Percentiles rank a stretch among this genome's conserved stretches.
Evolutionary conservation across 345 rosid species (phyloP).

Genomic region (Isatis tinctoria): DNA sequence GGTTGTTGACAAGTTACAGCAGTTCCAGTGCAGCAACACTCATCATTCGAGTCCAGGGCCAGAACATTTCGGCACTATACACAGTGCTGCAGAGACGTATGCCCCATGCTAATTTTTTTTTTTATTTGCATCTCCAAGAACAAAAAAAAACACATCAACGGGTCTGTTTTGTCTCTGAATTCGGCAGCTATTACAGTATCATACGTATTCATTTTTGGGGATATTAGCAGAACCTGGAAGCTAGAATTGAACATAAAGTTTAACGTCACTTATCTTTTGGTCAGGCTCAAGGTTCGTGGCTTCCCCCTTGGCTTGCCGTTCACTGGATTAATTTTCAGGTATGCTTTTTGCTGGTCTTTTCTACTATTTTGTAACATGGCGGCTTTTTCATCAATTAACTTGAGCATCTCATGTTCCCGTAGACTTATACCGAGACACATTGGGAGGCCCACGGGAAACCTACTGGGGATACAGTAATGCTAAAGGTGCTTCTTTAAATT

Average conservation of each 20-base stretch:
- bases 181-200: slow-evolving; percentile 21
- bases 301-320: too few relatives aligned
- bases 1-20: slow-evolving; percentile 62
- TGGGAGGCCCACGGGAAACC: slow-evolving; percentile 90
- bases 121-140: not conserved
- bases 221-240: not conserved
- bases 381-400: not conserved
- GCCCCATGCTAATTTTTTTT: not conserved
- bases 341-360: too few relatives aligned
- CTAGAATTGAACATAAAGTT: not conserved
- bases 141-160: not conserved
- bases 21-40: slow-evolving; percentile 53
- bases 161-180: not conserved
- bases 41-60: slow-evolving; percentile 56
- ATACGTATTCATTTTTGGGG: not conserved
- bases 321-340: too few relatives aligned
- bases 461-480: slow-evolving; percentile 44
- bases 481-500: slow-evolving; percentile 51
- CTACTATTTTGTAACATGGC: not conserved
- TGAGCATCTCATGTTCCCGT: slow-evolving; percentile 6
- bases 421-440: slow-evolving; percentile 46
- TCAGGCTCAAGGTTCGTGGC: too few relatives aligned
- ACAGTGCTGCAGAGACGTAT: slow-evolving; percentile 85
- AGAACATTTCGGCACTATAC: slow-evolving; percentile 73
- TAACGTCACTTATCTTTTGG: too few relatives aligned